Percentiles rank a stretch among this genome's conserved stretches.
These are phyloP conservation scores for Iris macrosiphon DNA, from an alignment of 106 monocot species.

Conservation along the genomic window DNA sequence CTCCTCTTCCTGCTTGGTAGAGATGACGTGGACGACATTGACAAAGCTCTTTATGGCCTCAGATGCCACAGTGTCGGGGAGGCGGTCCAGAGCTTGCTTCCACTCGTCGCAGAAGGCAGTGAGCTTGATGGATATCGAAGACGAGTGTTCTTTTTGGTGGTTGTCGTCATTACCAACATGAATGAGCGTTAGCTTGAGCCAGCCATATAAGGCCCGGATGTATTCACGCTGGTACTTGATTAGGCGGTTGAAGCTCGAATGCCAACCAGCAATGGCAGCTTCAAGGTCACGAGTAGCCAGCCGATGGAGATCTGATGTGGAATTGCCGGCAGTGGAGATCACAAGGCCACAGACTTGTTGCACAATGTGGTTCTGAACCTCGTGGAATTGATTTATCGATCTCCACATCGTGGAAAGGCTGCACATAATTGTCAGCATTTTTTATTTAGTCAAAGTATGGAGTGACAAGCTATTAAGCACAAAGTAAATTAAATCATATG, in stretches of 20 bases:
- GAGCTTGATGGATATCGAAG: constrained; percentile 50
- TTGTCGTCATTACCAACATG: constrained; percentile 28
- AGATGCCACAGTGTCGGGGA: constrained; percentile 72
- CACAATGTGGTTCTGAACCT: constrained; percentile 72
- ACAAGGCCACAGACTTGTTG: constrained; percentile 91
- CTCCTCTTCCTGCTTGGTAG: constrained; percentile 74
- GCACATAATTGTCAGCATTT: no score
- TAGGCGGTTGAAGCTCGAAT: constrained; percentile 76
- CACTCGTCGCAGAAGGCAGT: constrained; percentile 75
- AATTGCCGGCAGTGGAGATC: constrained; percentile 27
- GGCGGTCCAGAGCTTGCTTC: constrained; percentile 74
- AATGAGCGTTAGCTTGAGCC: constrained; percentile 79
- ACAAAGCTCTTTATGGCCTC: constrained; percentile 81
- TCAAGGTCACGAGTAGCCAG: constrained; percentile 83
- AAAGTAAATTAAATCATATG: no score
- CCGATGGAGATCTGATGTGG: constrained; percentile 76
- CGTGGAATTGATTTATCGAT: constrained; percentile 77
- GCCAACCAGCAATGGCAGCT: constrained; percentile 68
- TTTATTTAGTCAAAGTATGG: no score
- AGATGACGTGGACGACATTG: constrained; percentile 71
- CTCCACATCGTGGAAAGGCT: constrained; percentile 88
- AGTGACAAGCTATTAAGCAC: no score
- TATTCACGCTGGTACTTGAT: constrained; percentile 80
- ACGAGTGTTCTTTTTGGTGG: constrained; percentile 34
- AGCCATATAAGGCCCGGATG: constrained; percentile 50